Conservation (phyloP, 78 protist genomes). For the Protostelium mycophagum region DNA sequence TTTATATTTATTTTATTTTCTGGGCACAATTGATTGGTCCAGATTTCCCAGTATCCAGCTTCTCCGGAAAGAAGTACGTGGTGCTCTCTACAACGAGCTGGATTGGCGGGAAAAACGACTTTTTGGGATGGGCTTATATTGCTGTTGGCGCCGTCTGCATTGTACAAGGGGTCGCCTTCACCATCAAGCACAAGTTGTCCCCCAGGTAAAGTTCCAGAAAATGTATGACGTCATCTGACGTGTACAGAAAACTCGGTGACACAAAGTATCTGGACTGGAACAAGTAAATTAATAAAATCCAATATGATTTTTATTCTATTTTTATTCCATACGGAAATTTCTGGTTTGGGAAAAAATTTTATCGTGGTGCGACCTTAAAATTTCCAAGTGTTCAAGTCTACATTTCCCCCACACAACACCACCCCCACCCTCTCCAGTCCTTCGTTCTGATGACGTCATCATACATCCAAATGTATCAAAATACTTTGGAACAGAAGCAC, state of each 20-base stretch:
- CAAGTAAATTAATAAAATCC: neutral
- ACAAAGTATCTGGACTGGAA: slow-evolving; percentile 26
- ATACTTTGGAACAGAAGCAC: too few relatives aligned
- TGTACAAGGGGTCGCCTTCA: slow-evolving; percentile 66
- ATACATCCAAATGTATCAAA: too few relatives aligned
- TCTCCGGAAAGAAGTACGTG: slow-evolving; percentile 80
- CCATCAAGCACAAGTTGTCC: slow-evolving; percentile 1
- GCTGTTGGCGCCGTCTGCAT: slow-evolving; percentile 76
- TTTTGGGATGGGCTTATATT: slow-evolving; percentile 86
- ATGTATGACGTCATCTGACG: neutral
- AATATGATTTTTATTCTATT: too few relatives aligned
- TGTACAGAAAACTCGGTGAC: slow-evolving; percentile 28
- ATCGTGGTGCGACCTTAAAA: too few relatives aligned
- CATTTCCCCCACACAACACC: too few relatives aligned
- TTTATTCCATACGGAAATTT: too few relatives aligned
- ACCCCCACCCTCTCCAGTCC: too few relatives aligned
- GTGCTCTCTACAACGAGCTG: slow-evolving; percentile 88
- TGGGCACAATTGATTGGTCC: neutral
- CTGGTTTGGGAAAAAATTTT: too few relatives aligned
- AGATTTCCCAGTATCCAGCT: slow-evolving; percentile 65
- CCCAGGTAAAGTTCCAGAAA: slow-evolving; percentile 13
- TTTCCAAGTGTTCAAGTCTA: too few relatives aligned
- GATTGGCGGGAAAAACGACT: slow-evolving; percentile 95
- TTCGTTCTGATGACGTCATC: too few relatives aligned
- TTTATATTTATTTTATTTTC: slow-evolving; percentile 4